These are phyloP conservation scores for Epichloe elymi DNA, from an alignment of 2,329 filamentous ascomycete species.

Conservation along the genomic window DNA sequence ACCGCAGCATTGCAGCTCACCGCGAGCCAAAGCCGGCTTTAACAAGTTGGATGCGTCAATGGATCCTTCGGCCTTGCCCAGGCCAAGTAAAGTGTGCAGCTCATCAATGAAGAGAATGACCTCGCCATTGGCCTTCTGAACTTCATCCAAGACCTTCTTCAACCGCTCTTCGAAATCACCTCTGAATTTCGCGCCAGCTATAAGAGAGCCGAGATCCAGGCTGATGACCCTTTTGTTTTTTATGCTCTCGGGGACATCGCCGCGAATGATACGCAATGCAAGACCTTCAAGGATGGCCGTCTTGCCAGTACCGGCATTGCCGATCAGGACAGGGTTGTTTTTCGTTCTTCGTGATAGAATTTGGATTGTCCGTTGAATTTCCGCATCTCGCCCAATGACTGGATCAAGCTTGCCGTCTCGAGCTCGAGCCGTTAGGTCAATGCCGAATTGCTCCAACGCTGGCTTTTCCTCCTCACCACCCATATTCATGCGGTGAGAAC, in stretches of 20 bases:
- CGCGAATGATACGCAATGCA: constrained; percentile 76
- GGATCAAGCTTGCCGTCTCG: constrained; percentile 86
- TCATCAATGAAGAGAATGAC: constrained; percentile 95
- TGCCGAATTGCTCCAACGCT: constrained; percentile 78
- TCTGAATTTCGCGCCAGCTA: constrained; percentile 88
- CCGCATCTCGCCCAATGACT: constrained; percentile 82
- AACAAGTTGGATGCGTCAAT: constrained; percentile 93
- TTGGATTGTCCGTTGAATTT: constrained; percentile 91
- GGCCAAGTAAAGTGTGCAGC: constrained; percentile 76
- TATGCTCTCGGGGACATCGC: constrained; percentile 90
- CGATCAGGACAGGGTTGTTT: constrained; percentile 92
- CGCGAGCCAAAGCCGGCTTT: constrained; percentile 84
- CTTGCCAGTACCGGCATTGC: constrained; percentile 82
- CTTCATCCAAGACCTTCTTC: constrained; percentile 83
- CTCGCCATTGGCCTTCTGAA: constrained; percentile 74
- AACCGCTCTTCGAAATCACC: constrained; percentile 93
- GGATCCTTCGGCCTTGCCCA: constrained; percentile 90
- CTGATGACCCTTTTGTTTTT: constrained; percentile 86
- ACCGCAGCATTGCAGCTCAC: constrained; percentile 88
- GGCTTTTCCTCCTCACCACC: constrained; percentile 65
- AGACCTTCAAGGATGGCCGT: constrained; percentile 87
- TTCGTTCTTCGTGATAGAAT: constrained; percentile 86
- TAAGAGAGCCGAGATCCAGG: constrained; percentile 80
- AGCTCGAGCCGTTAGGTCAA: constrained; percentile 78
- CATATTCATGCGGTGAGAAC: constrained; percentile 88